Base-by-base conservation (phyloP, 2,329 filamentous ascomycete species). In the Colletotrichum gigasporum region DNA sequence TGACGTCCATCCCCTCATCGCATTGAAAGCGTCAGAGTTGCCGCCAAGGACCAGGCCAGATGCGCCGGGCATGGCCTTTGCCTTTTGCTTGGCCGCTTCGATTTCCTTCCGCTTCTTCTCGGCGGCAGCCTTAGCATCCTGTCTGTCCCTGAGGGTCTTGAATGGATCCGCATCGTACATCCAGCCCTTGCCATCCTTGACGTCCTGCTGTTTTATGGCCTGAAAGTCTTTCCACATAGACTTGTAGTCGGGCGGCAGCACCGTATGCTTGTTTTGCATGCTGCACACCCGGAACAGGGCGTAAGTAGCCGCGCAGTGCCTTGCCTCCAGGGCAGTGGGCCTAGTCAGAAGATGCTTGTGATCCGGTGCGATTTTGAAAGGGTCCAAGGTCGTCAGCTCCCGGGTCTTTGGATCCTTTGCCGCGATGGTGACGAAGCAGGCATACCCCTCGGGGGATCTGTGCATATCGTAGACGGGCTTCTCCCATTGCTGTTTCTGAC, bases 111-210 rank as follows among this genome's bases (percentile, higher is more conserved):
- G 85, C 78, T 93, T 93, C 84, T 96, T 97, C 72, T 94, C 91
- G 45, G 90, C 87, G 3, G 88, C 83, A 2, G 86, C 88, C 67
- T 91, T 92, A 8, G 91, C 90, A 71, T 94, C 91, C 70, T 97
- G 91, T 54, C 92, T 85, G 76, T 96, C 92, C 69, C 90, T 86
- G 67, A 91, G 84, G 1, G 93, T 90, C 64, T 90, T 86, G 79
- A 99, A 99, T 0, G 96, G 96, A 72, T 99, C 96, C 10, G 94
- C 93, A 70, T 97, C 94, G 76, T 98, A 99, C 87, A 97, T 90
- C 91, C 94, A 97, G 0, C 82, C 91, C 52, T 79, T 82, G n/a
- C 86, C 94, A 41, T 92, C 90, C 72, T 90, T 91, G 50, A 93
- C 82, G 71, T 97, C 95, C 69, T 89, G 86, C 68, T 87, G 88